Percentiles rank a stretch among this genome's conserved stretches.
These are phyloP conservation scores for Pyrenochaeta sp. DNA, from an alignment of 2,329 filamentous ascomycete genomes.

Conservation along the genomic window DNA sequence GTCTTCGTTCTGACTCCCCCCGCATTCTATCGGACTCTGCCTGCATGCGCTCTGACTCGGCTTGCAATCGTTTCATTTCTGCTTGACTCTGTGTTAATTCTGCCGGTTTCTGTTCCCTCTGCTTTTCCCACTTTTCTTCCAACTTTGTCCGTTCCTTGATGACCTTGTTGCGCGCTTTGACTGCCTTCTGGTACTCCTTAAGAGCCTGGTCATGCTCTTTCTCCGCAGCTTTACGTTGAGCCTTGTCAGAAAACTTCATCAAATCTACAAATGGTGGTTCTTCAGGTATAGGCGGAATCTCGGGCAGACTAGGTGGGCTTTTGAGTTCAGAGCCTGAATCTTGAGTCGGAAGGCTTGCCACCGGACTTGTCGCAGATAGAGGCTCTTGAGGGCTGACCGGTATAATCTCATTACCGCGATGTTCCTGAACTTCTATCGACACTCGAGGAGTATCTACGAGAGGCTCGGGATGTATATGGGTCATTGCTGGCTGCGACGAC, in stretches of 20 bases:
- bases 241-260: conserved; percentile 68
- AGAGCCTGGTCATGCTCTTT: conserved; percentile 70
- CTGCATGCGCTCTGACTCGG: conserved; percentile 15
- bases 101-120: conserved; percentile 33
- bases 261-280: conserved; percentile 66
- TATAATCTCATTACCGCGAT: conserved; percentile 49
- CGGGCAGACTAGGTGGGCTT: conserved; percentile 49
- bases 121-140: conserved; percentile 55
- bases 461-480: conserved; percentile 17
- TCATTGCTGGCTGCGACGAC: conserved; percentile 21
- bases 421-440: conserved; percentile 59
- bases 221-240: conserved; percentile 72
- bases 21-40: conserved; percentile 13
- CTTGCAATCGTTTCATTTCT: conserved; percentile 34
- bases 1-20: conserved; percentile 13
- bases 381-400: conserved; percentile 40
- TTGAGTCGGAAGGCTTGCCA: conserved; percentile 2
- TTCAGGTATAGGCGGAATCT: conserved; percentile 61
- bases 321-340: conserved; percentile 3
- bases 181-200: conserved; percentile 71
- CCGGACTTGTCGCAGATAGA: conserved; percentile 27
- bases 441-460: conserved; percentile 51
- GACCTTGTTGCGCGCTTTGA: conserved; percentile 72
- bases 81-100: conserved; percentile 30
- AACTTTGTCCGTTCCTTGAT: conserved; percentile 71